These are phyloP conservation scores for Fusarium sp. DNA, from an alignment of 2,329 filamentous ascomycete species.

Conservation along the genomic window DNA sequence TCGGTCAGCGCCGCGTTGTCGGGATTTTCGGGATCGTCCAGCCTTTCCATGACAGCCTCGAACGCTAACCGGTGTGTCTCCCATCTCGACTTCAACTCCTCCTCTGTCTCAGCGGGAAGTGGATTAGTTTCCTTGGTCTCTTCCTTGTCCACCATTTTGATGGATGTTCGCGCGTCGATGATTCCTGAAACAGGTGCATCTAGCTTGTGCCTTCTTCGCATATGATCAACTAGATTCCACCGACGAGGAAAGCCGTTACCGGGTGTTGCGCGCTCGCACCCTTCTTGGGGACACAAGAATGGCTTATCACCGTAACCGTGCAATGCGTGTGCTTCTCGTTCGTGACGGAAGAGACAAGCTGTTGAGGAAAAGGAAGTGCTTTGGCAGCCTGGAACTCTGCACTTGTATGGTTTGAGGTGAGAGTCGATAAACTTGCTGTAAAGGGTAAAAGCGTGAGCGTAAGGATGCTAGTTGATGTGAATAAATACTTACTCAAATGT, in stretches of 20 bases:
- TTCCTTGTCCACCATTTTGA: not conserved
- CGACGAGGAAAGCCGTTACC: slow-evolving; percentile 92
- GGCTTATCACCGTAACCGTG: slow-evolving; percentile 94
- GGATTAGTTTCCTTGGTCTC: not conserved
- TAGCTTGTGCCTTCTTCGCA: not conserved
- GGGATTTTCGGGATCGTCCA: not conserved
- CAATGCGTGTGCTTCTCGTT: slow-evolving; percentile 93
- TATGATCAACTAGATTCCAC: slow-evolving; percentile 75
- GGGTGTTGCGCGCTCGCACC: slow-evolving; percentile 82
- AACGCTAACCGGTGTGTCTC: not conserved
- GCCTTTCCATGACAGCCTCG: not conserved
- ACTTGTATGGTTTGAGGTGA: slow-evolving; percentile 93
- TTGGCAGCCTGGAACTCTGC: slow-evolving; percentile 84
- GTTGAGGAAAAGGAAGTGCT: slow-evolving; percentile 93
- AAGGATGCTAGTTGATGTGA: slow-evolving; percentile 22
- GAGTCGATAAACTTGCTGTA: slow-evolving; percentile 94
- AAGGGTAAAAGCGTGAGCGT: not conserved
- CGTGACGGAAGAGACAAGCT: slow-evolving; percentile 91
- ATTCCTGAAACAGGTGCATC: not conserved
- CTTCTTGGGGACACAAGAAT: slow-evolving; percentile 85
- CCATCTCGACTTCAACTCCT: not conserved
- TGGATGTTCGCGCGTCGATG: not conserved
- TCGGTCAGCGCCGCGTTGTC: not conserved
- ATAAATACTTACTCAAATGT: slow-evolving; percentile 85
- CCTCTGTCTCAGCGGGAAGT: not conserved